Percentiles rank a stretch among this genome's conserved stretches.
phyloP scores from a whole-genome alignment of 805 yeast species.

The Starmera dryadoides region DNA sequence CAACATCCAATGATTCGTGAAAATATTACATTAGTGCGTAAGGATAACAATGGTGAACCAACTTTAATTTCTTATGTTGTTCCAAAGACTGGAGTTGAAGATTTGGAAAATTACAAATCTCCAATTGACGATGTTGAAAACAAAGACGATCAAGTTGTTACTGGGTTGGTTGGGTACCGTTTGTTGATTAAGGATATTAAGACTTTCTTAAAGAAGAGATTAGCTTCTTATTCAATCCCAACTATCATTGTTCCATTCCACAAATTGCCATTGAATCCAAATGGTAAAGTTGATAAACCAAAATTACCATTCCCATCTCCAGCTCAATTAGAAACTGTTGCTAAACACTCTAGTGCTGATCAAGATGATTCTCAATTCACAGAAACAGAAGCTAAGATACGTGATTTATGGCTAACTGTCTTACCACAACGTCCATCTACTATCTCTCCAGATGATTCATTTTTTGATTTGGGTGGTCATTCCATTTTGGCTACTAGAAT shows the following conservation, averaged over 20 bases:
- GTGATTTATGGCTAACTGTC: constrained; percentile 79
- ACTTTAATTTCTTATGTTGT: constrained; percentile 87
- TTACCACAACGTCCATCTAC: constrained; percentile 82
- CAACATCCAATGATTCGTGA: constrained; percentile 91
- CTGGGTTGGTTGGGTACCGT: constrained; percentile 71
- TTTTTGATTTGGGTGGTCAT: constrained; percentile 97
- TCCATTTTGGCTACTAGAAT: constrained; percentile 94
- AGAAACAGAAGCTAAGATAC: constrained; percentile 56
- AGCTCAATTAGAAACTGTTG: constrained; percentile 74
- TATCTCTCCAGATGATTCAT: constrained; percentile 73
- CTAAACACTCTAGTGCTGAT: constrained; percentile 37
- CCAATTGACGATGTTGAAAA: constrained; percentile 36
- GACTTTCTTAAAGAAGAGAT: constrained; percentile 74
- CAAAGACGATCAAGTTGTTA: constrained; percentile 57
- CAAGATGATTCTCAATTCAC: constrained; percentile 49
- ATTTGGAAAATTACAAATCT: constrained; percentile 33
- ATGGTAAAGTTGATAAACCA: constrained; percentile 97
- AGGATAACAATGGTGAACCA: constrained; percentile 90
- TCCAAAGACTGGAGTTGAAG: constrained; percentile 55
- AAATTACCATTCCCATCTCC: constrained; percentile 91
- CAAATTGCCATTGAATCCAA: constrained; percentile 89
- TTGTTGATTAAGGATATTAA: constrained; percentile 76
- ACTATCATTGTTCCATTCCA: constrained; percentile 82
- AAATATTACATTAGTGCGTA: constrained; percentile 84
- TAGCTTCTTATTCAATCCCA: constrained; percentile 93